Conservation (phyloP, 2,329 filamentous ascomycete genomes). For the Dendrostoma leiphaemia region DNA sequence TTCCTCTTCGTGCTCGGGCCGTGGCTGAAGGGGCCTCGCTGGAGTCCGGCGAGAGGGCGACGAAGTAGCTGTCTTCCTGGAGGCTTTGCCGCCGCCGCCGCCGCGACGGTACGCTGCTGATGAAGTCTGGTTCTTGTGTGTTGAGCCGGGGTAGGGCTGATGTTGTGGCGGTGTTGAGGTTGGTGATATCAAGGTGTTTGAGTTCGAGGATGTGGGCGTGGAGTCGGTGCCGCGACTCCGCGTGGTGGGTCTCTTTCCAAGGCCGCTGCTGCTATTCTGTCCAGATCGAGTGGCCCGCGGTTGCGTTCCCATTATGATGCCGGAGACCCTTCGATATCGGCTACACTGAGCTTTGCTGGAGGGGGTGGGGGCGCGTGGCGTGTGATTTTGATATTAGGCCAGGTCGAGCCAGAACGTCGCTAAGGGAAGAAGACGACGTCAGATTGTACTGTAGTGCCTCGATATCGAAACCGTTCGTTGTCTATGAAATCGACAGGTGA, state of each 20-base stretch:
- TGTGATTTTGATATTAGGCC: neutral
- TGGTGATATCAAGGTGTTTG: constrained; percentile 8
- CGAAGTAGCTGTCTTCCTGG: neutral
- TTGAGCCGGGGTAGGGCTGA: neutral
- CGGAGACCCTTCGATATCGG: constrained; percentile 8
- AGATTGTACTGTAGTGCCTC: neutral
- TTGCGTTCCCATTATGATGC: constrained; percentile 30
- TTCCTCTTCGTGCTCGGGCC: constrained; percentile 24
- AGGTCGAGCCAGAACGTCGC: neutral
- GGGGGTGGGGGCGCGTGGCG: neutral
- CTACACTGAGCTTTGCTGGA: neutral
- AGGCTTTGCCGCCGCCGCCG: neutral
- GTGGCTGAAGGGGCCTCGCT: neutral
- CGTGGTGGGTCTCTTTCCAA: constrained; percentile 30
- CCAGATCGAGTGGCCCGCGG: constrained; percentile 30
- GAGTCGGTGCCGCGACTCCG: constrained; percentile 12
- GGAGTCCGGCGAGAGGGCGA: constrained; percentile 7
- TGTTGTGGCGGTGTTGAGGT: neutral
- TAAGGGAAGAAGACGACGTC: neutral
- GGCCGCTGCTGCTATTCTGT: constrained; percentile 29
- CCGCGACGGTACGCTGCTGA: neutral
- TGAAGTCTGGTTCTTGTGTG: neutral
- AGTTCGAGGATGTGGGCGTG: neutral
- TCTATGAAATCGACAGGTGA: neutral
- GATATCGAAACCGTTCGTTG: neutral